A percentile compares a stretch with the other conserved stretches of the same genome.
These are phyloP conservation scores for Xylariales sp. DNA, from an alignment of 2,329 filamentous ascomycete genomes.

Conservation along the genomic window DNA sequence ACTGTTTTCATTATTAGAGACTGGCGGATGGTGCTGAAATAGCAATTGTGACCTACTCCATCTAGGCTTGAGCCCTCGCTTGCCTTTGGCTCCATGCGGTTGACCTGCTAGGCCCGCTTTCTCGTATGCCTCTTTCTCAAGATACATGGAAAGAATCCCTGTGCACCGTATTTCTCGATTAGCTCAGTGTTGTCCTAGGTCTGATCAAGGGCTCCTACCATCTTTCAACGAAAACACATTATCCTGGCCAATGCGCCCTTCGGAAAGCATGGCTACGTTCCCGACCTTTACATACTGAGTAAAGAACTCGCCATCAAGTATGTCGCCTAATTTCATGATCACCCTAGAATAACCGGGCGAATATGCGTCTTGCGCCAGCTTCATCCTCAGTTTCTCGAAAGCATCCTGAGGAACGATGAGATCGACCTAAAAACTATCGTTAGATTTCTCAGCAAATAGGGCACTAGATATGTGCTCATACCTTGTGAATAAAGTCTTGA, in stretches of 20 bases:
- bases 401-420: slow-evolving; percentile 66
- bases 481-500: slow-evolving; percentile 67
- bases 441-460: not conserved
- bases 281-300: slow-evolving; percentile 79
- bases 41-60: slow-evolving; percentile 55
- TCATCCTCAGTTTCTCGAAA: slow-evolving; percentile 48
- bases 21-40: no score
- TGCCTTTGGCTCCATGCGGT: slow-evolving; percentile 55
- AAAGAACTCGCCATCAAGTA: slow-evolving; percentile 75
- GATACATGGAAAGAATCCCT: slow-evolving; percentile 70
- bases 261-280: slow-evolving; percentile 77
- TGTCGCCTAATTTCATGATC: slow-evolving; percentile 65
- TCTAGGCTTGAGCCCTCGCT: slow-evolving; percentile 58
- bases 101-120: slow-evolving; percentile 74
- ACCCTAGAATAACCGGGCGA: slow-evolving; percentile 60
- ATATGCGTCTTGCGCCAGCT: slow-evolving; percentile 35
- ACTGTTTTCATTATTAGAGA: slow-evolving; percentile 42
- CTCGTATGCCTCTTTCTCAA: slow-evolving; percentile 81
- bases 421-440: slow-evolving; percentile 47
- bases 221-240: slow-evolving; percentile 68
- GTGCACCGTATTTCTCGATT: not conserved
- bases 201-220: slow-evolving; percentile 39
- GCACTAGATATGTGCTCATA: no score
- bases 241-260: slow-evolving; percentile 66
- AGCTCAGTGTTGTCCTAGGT: not conserved